Base-by-base conservation (phyloP, 306 rosid genomes). In the Hylodesmum podocarpum region DNA sequence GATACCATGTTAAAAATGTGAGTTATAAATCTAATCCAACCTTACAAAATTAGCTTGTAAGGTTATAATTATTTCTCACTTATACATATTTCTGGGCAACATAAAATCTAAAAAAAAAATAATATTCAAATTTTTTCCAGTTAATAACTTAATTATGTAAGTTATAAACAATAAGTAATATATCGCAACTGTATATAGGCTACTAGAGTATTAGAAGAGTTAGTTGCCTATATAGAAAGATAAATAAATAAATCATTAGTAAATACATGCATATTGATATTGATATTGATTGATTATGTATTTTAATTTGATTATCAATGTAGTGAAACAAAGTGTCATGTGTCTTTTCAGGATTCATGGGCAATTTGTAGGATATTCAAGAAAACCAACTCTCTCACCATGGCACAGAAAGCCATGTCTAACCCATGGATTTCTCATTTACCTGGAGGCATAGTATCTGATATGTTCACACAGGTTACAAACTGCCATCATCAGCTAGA, bases 361-460 rank as follows among this genome's bases (percentile, higher is more conserved):
- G 93, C 98, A 54, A 89, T 93, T 8, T 93, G 98, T 46, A 93
- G 93, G 86, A 89, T 93, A 80, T 93, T 91, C 81, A 86, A 88
- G 90, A 93, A 93, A 81, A 70, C 91, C 37, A 88, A 68, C 78
- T 86, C 96, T 2, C 78, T 85, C 75, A 89, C 98, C 10, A 85
- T 84, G 88, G 89, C 91, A 25, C 96, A 91, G 22, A 88, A 89
- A 78, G 89, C 93, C 15, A 78, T 89, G 33, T 82, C 91, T 61
- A 88, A 85, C 18, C 77, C 91, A 47, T 89, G 92, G 94, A 51
- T 84, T 29, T 74, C 88, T 73, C 84, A 87, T 31, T 39, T 86
- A 10, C 93, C 80, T 13, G 92, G 84, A 47, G 73, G 69, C 57
- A 22, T 78, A 21, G 83, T 81, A 2, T 36, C 89, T 33, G 86